Percentiles rank a stretch among this genome's conserved stretches.
phyloP scores from a whole-genome alignment of 306 rosid genomes.

The Lathyrus aphaca region DNA sequence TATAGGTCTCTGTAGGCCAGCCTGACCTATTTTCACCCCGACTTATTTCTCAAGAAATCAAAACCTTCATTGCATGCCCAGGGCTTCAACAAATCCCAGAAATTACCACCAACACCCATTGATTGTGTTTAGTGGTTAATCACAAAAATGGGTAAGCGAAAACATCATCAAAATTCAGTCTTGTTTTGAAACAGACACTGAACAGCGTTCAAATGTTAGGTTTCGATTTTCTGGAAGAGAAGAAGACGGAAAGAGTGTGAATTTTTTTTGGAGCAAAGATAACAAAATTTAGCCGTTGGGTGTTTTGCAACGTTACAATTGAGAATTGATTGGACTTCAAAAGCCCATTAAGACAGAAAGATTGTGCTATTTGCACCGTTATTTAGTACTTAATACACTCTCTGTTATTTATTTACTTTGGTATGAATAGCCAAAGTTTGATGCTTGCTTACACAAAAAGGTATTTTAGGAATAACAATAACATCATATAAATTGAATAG shows the following conservation, averaged over 20 bases:
- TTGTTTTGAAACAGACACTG: slow-evolving; percentile 4
- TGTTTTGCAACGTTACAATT: slow-evolving; percentile 36
- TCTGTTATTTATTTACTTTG: background rate
- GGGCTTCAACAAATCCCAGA: slow-evolving; percentile 90
- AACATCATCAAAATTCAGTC: slow-evolving; percentile 25
- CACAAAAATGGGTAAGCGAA: slow-evolving; percentile 28
- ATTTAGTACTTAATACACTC: background rate
- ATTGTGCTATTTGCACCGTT: background rate
- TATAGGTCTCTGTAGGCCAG: too few species aligned
- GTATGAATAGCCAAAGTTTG: too few species aligned
- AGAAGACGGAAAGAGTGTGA: slow-evolving; percentile 1
- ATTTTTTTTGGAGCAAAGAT: background rate
- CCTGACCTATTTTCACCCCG: too few species aligned
- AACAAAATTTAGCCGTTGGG: slow-evolving; percentile 39
- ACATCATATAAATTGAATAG: too few species aligned
- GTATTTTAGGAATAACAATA: too few species aligned
- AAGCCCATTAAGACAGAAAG: slow-evolving; percentile 29
- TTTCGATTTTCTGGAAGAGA: slow-evolving; percentile 22
- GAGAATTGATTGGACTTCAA: background rate
- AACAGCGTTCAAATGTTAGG: slow-evolving; percentile 28
- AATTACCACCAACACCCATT: slow-evolving; percentile 86
- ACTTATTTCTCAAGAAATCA: slow-evolving; percentile 87
- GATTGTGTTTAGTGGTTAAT: slow-evolving; percentile 13
- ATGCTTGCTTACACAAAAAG: too few species aligned
- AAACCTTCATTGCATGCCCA: slow-evolving; percentile 69